Conservation (phyloP, 2,329 filamentous ascomycete species). For the Hypoxylon sp. region DNA sequence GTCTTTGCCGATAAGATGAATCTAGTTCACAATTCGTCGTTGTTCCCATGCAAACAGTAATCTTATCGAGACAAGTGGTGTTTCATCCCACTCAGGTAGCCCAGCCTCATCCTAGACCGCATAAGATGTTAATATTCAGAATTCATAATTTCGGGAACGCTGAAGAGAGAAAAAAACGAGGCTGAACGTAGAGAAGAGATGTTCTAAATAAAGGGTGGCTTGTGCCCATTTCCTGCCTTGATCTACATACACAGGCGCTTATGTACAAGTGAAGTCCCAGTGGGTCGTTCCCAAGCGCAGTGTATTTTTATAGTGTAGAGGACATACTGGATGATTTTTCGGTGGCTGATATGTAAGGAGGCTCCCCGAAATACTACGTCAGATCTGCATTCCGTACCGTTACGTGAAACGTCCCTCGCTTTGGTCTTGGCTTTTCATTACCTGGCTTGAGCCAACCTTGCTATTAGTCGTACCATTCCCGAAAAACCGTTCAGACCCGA, state of each 20-base stretch:
- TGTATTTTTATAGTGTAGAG: background rate
- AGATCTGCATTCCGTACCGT: conserved; percentile 35
- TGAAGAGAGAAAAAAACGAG: conserved; percentile 21
- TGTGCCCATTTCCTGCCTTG: conserved; percentile 7
- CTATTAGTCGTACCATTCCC: conserved; percentile 22
- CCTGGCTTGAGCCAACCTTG: conserved; percentile 42
- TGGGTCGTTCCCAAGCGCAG: background rate
- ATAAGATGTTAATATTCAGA: conserved; percentile 17
- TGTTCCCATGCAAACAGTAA: conserved; percentile 34
- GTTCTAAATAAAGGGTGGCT: conserved; percentile 13
- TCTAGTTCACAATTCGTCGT: conserved; percentile 15
- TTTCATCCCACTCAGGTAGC: conserved; percentile 40
- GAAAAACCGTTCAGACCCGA: conserved; percentile 19
- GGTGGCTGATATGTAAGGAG: conserved; percentile 37
- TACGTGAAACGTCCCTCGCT: conserved; percentile 31
- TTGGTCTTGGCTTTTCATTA: conserved; percentile 29
- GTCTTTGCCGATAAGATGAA: conserved; percentile 20
- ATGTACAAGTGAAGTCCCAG: background rate
- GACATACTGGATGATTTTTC: conserved; percentile 22
- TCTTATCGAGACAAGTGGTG: conserved; percentile 42
- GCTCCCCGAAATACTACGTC: conserved; percentile 35
- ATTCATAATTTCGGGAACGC: conserved; percentile 10
- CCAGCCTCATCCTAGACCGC: conserved; percentile 30
- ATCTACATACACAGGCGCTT: background rate
- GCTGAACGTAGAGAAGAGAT: conserved; percentile 22